Evolutionary conservation across 768 basidiomycete species (phyloP).

Genomic region (Suillus hirtellus): DNA sequence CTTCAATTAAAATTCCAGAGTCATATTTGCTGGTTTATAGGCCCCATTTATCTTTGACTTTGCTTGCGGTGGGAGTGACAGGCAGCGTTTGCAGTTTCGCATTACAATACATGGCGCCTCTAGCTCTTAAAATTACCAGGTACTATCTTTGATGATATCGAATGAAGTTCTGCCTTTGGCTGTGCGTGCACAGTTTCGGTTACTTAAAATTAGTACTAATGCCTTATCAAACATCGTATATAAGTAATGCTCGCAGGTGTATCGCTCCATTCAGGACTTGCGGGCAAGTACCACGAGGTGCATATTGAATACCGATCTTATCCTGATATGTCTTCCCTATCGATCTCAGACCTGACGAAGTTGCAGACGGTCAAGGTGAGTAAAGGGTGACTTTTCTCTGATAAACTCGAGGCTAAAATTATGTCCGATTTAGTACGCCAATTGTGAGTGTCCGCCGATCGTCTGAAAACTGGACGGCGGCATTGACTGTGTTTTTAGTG

Average conservation of each 20-base stretch:
- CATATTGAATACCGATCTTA: not conserved
- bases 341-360: slow-evolving; percentile 12
- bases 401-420: not conserved
- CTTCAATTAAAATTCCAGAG: too few species aligned
- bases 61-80: not conserved
- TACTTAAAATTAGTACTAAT: not conserved
- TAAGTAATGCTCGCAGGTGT: not conserved
- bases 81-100: not conserved
- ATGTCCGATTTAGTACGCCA: slow-evolving; percentile 15
- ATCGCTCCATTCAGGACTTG: not conserved
- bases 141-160: not conserved
- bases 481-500: slow-evolving; percentile 9
- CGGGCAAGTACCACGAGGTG: not conserved
- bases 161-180: not conserved
- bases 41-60: not conserved
- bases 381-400: not conserved
- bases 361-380: slow-evolving; percentile 19
- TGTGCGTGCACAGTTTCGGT: not conserved
- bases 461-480: not conserved
- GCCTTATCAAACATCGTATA: not conserved
- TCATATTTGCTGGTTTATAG: not conserved
- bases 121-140: not conserved
- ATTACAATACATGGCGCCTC: not conserved
- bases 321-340: not conserved
- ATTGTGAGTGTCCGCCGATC: slow-evolving; percentile 12